These are phyloP conservation scores for Amaranthus palmeri DNA, from an alignment of 148 eudicot species.

Conservation along the genomic window DNA sequence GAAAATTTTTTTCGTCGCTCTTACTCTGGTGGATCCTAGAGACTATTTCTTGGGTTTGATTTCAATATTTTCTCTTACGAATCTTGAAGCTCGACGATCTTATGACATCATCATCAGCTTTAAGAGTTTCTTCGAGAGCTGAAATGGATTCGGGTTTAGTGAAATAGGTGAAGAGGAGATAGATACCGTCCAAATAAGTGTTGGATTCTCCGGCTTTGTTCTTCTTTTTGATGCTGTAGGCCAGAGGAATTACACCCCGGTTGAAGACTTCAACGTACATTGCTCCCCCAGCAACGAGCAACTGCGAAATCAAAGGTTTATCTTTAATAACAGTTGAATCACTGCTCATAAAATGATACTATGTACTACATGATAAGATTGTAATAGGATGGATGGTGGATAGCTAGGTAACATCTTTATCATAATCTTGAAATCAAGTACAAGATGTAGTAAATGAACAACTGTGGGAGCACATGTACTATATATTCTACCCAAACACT, in stretches of 20 bases:
- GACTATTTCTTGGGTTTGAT: not conserved
- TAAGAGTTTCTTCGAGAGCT: slow-evolving; percentile 43
- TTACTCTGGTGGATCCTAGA: not conserved
- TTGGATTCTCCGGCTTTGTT: slow-evolving; percentile 88
- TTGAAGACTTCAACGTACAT: slow-evolving; percentile 83
- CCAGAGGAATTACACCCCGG: slow-evolving; percentile 85
- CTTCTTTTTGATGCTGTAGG: slow-evolving; percentile 78
- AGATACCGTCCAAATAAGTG: slow-evolving; percentile 86
- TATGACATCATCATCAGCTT: slow-evolving; percentile 64
- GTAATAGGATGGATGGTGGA: too few relatives aligned
- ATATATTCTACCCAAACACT: too few relatives aligned
- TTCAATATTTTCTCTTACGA: slow-evolving; percentile 64
- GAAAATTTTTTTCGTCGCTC: not conserved
- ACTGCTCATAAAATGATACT: too few relatives aligned
- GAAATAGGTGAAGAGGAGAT: slow-evolving; percentile 84
- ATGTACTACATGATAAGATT: too few relatives aligned
- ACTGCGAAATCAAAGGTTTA: slow-evolving; percentile 35
- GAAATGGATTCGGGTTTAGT: slow-evolving; percentile 82
- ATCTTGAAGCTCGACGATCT: slow-evolving; percentile 70
- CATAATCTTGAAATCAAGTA: too few relatives aligned
- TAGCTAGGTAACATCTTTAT: too few relatives aligned
- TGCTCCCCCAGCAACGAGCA: slow-evolving; percentile 80
- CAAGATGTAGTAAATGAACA: too few relatives aligned
- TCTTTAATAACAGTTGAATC: too few relatives aligned
- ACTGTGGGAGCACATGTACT: too few relatives aligned